Base-by-base conservation (phyloP, 2,329 filamentous ascomycete species). In the Xylaria hypoxylon region DNA sequence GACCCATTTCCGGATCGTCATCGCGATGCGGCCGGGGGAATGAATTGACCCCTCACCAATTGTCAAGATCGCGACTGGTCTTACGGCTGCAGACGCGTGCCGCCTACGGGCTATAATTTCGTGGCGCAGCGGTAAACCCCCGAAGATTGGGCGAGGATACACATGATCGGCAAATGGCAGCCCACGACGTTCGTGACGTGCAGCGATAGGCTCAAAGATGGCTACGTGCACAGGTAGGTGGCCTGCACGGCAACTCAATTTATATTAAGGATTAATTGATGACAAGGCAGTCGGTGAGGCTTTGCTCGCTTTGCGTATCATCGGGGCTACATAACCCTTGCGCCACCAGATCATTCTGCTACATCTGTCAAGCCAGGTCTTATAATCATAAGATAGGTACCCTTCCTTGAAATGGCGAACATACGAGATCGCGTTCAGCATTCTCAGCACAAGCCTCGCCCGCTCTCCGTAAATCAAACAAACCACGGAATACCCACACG, bases 201-300 rank as follows among this genome's bases (percentile, higher is more conserved):
- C 67, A 55, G 64, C 70, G 61, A 73, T 74, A 72, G 72, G 73
- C 64, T 66, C 51, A 62, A 64, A 52, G 65, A 61, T 68, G 65
- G 65, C 67, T 68, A 71, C 69, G 67, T 71, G 51, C 55, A 67
- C 59, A 59, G 53, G 60, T 62, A 60, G 59, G 70, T 62, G 56
- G 63, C 56, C 67, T 68, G 65, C 70, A 65, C 68, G 60, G 61
- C 60, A 58, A 64, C 50, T 71, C 59, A 60, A 59, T 66, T 58
- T 59, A 69, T 19, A 62, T 65, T 58, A 58, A 28, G 42, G 38
- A 31, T 48, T 28, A 19, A 63, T 60, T 55, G 24, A 60, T 52
- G 59, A 13, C 62, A 28, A 66, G 56, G 51, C 60, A 58, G 50
- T 48, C n/a, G 45, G 52, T 33, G 48, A 68, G 62, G 57, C 62